A percentile compares a stretch with the other conserved stretches of the same genome.
Evolutionary conservation across 495 filamentous ascomycete genomes (phyloP).

Genomic region (Monascus purpureus): DNA sequence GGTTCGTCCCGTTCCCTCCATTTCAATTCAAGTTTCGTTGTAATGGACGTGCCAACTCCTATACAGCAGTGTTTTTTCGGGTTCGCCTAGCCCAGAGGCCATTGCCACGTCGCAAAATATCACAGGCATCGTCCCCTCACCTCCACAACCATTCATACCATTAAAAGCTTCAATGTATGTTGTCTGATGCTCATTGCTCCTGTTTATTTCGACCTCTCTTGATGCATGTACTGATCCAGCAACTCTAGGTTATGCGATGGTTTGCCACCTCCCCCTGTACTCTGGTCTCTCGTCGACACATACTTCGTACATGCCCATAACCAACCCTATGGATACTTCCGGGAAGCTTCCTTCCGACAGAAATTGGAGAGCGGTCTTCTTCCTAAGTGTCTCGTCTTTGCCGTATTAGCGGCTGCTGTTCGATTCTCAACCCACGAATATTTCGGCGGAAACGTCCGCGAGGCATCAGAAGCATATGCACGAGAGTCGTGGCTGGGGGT

Average conservation of each 20-base stretch:
- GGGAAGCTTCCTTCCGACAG: slow-evolving; percentile 12
- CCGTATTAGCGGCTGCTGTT: slow-evolving; percentile 13
- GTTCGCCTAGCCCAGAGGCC: background rate
- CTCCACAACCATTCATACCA: background rate
- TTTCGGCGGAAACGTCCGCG: slow-evolving; percentile 6
- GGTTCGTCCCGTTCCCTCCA: background rate
- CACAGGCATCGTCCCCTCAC: background rate
- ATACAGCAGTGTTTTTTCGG: background rate
- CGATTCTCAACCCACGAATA: slow-evolving; percentile 13
- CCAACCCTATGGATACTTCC: slow-evolving; percentile 18
- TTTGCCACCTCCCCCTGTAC: slow-evolving; percentile 9
- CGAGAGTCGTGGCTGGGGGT: slow-evolving; percentile 17
- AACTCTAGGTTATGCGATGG: slow-evolving; percentile 3
- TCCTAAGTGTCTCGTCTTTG: slow-evolving; percentile 11
- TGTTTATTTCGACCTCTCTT: too few relatives aligned
- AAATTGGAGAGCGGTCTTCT: slow-evolving; percentile 5
- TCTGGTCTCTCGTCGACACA: slow-evolving; percentile 11
- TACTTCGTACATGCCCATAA: slow-evolving; percentile 18
- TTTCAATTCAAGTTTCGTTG: background rate
- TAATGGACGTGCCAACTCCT: background rate
- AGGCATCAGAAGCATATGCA: slow-evolving; percentile 11
- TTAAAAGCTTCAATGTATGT: too few relatives aligned
- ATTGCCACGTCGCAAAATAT: background rate
- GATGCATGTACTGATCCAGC: too few relatives aligned
- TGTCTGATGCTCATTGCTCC: too few relatives aligned